phyloP scores from a whole-genome alignment of 2,329 filamentous ascomycete genomes.

The Alternaria incomplexa region DNA sequence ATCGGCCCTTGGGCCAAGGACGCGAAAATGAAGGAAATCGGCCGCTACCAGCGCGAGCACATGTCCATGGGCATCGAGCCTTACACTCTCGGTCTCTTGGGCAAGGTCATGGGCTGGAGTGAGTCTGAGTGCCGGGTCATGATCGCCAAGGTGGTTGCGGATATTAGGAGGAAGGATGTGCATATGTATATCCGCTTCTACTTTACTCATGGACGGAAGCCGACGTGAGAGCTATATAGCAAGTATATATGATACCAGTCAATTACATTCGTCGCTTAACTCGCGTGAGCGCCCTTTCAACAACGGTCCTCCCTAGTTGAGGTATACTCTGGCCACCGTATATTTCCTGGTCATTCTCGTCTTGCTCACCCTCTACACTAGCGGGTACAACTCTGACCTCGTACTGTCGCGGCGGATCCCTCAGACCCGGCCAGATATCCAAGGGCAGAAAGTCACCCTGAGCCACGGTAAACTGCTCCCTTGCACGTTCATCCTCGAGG shows the following conservation, averaged over 20 bases:
- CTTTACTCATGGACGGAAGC: slow-evolving; percentile 43
- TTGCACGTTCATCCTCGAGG: slow-evolving; percentile 71
- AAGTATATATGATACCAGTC: slow-evolving; percentile 4
- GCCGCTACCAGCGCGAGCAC: slow-evolving; percentile 49
- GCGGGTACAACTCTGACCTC: slow-evolving; percentile 36
- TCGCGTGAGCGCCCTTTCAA: slow-evolving; percentile 43
- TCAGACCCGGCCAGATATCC: slow-evolving; percentile 78
- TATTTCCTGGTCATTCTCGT: slow-evolving; percentile 15
- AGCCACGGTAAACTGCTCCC: slow-evolving; percentile 80
- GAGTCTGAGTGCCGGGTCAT: slow-evolving; percentile 43
- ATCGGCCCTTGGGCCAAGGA: slow-evolving; percentile 55
- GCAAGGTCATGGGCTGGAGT: slow-evolving; percentile 45
- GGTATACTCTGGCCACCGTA: slow-evolving; percentile 40
- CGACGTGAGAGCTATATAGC: slow-evolving; percentile 8
- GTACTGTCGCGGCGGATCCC: slow-evolving; percentile 43
- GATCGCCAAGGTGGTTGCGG: slow-evolving; percentile 41
- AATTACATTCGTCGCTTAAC: slow-evolving; percentile 46
- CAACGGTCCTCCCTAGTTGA: slow-evolving; percentile 42
- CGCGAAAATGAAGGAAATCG: slow-evolving; percentile 57
- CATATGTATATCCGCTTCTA: slow-evolving; percentile 45
- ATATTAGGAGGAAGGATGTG: slow-evolving; percentile 35
- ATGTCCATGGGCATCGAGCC: slow-evolving; percentile 45
- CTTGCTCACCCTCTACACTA: slow-evolving; percentile 22
- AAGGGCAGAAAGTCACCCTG: slow-evolving; percentile 86
- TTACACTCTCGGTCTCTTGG: slow-evolving; percentile 44